Conservation (phyloP, 768 basidiomycete genomes). For the Suillus sp. region DNA sequence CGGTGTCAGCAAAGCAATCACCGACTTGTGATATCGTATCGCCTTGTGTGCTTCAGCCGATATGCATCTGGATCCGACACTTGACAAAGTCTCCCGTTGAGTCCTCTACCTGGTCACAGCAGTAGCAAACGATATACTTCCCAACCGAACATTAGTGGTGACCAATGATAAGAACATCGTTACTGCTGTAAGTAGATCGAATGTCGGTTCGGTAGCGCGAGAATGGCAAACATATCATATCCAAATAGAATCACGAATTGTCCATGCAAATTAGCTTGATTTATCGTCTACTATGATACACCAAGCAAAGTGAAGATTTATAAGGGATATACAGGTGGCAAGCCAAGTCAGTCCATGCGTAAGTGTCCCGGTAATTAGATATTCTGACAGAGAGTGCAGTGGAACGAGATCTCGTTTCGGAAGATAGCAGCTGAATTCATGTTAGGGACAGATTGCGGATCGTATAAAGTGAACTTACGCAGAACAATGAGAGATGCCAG, state of each 20-base stretch:
- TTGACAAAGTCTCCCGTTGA: neutral
- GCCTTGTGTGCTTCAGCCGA: neutral
- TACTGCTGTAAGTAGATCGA: neutral
- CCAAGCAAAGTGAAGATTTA: conserved; percentile 23
- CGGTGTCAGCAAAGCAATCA: neutral
- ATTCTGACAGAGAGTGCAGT: conserved; percentile 83
- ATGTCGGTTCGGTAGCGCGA: neutral
- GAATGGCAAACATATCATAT: too few relatives aligned
- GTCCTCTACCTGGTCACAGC: neutral
- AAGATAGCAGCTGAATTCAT: conserved; percentile 67
- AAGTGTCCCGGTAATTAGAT: conserved; percentile 58
- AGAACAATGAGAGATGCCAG: conserved; percentile 82
- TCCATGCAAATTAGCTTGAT: conserved; percentile 18
- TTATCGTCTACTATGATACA: conserved; percentile 33
- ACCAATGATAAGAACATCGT: neutral
- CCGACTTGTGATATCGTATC: neutral
- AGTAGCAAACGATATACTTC: neutral
- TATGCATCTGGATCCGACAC: neutral
- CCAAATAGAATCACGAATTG: neutral
- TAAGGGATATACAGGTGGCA: conserved; percentile 27
- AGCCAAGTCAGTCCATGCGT: conserved; percentile 18
- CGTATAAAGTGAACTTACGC: conserved; percentile 54
- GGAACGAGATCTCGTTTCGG: conserved; percentile 74
- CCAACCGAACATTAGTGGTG: neutral
- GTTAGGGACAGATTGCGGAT: conserved; percentile 19